Evolutionary conservation across 2,329 filamentous ascomycete species (phyloP), one percentile per base, ranked within the genome.

Genomic region (Fusarium subglutinans): DNA sequence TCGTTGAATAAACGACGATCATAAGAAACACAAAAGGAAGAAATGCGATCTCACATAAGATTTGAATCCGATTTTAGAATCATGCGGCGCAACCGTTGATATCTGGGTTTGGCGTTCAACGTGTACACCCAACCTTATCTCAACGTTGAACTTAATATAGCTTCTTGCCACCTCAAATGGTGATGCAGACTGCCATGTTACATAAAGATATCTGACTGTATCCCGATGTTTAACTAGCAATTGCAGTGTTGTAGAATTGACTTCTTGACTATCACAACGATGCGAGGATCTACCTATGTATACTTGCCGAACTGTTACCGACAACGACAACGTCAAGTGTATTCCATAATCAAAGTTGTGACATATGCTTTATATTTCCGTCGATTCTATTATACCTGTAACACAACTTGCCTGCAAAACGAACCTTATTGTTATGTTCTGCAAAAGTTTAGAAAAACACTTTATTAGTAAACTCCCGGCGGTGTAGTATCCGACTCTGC

Each of bases 61-160:
- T 22, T 18, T 50, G 13, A 17, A 17, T 2, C n/a, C 18, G 11
- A 2, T 63, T 63, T n/a, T 24, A 38, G 40, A 56, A 55, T 10
- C 11, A 63, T 37, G 43, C 38, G n/a, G 50, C 37, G 26, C 33
- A 44, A 24, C 48, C 48, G 56, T 55, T 69, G 17, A 50, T 54
- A 50, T 63, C 41, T 63, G 26, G 26, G 47, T 50, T 55, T 41
- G 17, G 22, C 35, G 48, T 63, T 55, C 20, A 56, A 69, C 56
- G 26, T 69, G 48, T 63, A 38, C 33, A 44, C 12, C 43, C 33
- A 54, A 63, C 56, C 56, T 69, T 63, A 56, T 55, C 47, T 69
- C 5, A 44, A 47, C 41, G 38, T 66, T 66, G 26, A 66, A 59
- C 51, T 26, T 51, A 26, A 18, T 28, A 38, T 51, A 20, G 11